A percentile compares a stretch with the other conserved stretches of the same genome.
These are phyloP conservation scores for Euphrasia confusa DNA, from an alignment of 257 asterid genomes.

Conservation along the genomic window DNA sequence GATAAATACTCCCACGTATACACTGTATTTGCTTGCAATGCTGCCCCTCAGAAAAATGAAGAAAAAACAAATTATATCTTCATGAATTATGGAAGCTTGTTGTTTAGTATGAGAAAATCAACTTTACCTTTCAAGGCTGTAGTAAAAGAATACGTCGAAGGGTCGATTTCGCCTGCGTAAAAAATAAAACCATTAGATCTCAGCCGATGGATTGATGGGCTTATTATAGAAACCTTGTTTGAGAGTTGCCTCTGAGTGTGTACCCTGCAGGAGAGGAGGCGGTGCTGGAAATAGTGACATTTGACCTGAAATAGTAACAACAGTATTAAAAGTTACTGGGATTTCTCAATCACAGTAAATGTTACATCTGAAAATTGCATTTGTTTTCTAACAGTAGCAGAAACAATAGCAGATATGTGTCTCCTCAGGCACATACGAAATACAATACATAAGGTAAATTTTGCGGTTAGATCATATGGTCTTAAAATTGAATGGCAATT, in stretches of 20 bases:
- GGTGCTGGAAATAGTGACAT: conserved; percentile 61
- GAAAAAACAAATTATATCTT: not conserved
- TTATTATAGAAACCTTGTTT: not conserved
- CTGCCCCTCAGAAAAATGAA: no score
- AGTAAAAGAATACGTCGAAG: conserved; percentile 86
- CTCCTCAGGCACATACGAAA: no score
- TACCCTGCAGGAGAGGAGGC: conserved; percentile 80
- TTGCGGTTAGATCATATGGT: no score
- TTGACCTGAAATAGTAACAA: conserved; percentile 71
- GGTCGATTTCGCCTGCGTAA: conserved; percentile 82
- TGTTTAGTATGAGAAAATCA: not conserved
- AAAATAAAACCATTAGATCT: not conserved
- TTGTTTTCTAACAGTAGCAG: no score
- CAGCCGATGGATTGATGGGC: not conserved
- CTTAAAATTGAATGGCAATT: no score
- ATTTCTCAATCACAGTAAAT: no score
- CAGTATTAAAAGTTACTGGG: no score
- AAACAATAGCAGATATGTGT: no score
- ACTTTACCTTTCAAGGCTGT: conserved; percentile 73
- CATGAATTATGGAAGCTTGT: not conserved
- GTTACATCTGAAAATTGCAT: no score
- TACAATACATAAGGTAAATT: no score
- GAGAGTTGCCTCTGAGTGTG: conserved; percentile 44
- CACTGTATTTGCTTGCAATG: conserved; percentile 65
- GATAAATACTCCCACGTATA: conserved; percentile 63